These are phyloP conservation scores for Colletotrichum camelliae DNA, from an alignment of 2,329 filamentous ascomycete genomes.

Conservation along the genomic window DNA sequence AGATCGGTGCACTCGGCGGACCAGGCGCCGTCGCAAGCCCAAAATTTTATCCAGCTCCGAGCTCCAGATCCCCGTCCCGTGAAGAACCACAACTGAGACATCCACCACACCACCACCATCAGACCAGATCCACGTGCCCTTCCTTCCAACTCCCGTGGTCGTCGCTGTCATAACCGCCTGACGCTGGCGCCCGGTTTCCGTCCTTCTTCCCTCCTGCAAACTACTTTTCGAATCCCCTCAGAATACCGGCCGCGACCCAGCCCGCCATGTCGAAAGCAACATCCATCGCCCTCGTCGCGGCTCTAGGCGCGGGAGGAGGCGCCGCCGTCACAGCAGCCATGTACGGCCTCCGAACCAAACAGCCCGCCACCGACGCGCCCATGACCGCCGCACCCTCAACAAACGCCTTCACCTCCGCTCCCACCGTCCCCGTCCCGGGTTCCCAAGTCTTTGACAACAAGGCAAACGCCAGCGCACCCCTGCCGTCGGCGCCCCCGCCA, in stretches of 20 bases:
- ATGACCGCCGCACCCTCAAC: slow-evolving; percentile 28
- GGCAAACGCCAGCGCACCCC: slow-evolving; percentile 22
- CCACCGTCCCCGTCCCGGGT: slow-evolving; percentile 55
- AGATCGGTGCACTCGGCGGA: neutral
- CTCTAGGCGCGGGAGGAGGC: slow-evolving; percentile 76
- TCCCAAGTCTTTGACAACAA: slow-evolving; percentile 55
- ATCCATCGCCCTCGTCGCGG: slow-evolving; percentile 72
- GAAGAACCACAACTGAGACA: slow-evolving; percentile 16
- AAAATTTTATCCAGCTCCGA: slow-evolving; percentile 17
- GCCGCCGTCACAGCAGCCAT: slow-evolving; percentile 76
- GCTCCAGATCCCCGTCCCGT: slow-evolving; percentile 1
- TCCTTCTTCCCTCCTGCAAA: neutral
- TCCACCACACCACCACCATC: slow-evolving; percentile 15
- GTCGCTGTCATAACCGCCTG: slow-evolving; percentile 4
- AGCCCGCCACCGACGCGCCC: slow-evolving; percentile 34
- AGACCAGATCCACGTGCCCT: slow-evolving; percentile 20
- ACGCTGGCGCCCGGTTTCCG: neutral
- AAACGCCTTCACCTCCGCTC: slow-evolving; percentile 30
- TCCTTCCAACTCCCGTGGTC: slow-evolving; percentile 7
- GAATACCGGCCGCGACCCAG: slow-evolving; percentile 2
- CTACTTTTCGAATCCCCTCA: neutral
- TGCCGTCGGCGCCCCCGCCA: slow-evolving; percentile 26
- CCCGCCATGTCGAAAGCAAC: slow-evolving; percentile 78
- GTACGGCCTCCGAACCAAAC: slow-evolving; percentile 58
- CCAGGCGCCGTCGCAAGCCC: slow-evolving; percentile 1